A percentile compares a stretch with the other conserved stretches of the same genome.
Conservation (phyloP, 73 alveolate species). For the Diophrys sp. region DNA sequence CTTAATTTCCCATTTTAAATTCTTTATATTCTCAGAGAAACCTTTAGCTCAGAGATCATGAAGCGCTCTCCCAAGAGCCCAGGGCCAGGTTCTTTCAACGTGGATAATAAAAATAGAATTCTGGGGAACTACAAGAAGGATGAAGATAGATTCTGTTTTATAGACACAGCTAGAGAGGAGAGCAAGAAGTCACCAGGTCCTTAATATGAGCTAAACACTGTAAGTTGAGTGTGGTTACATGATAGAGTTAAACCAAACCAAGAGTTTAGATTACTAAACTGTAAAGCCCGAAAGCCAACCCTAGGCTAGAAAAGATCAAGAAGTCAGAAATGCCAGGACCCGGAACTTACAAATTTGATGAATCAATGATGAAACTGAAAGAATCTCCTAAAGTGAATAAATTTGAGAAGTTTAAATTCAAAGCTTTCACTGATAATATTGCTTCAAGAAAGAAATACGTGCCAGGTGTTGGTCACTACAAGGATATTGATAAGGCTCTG, state of each 20-base stretch:
- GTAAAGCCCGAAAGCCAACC: neutral
- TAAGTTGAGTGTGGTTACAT: neutral
- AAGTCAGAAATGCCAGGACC: neutral
- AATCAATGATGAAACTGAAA: neutral
- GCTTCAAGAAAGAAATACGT: neutral
- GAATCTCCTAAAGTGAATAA: neutral
- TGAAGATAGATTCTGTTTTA: neutral
- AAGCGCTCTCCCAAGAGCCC: constrained; percentile 2
- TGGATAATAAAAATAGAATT: neutral
- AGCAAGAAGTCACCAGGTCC: neutral
- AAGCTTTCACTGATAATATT: neutral
- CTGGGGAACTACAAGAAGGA: neutral
- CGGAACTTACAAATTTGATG: neutral
- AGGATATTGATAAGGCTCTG: constrained; percentile 4
- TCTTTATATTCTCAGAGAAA: neutral
- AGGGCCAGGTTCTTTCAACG: constrained; percentile 9
- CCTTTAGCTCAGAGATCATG: constrained; percentile 1
- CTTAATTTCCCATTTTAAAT: neutral
- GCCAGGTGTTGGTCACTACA: constrained; percentile 9
- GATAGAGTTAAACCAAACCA: neutral
- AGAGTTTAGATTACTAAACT: neutral
- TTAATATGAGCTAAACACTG: neutral
- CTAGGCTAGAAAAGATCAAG: neutral
- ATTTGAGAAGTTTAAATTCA: neutral
- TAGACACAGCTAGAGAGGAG: constrained; percentile 5